Evolutionary conservation across 192 early-diverging fungal species (phyloP).

Genomic region (Coemansia erecta): DNA sequence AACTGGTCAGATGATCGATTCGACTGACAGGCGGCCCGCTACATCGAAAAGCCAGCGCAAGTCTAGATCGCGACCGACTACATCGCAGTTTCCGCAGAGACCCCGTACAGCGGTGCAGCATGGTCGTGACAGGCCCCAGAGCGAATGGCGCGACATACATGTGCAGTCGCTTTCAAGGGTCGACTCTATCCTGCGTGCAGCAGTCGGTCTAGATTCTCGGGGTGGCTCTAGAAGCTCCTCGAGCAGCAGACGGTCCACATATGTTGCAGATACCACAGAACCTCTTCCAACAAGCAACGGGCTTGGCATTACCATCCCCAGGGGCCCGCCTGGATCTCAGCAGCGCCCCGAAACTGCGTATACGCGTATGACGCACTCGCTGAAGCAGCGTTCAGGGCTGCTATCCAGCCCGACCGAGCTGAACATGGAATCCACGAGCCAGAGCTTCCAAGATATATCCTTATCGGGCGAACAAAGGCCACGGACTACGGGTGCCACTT

Average conservation of each 20-base stretch:
- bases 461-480: neutral
- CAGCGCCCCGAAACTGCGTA: constrained; percentile 6
- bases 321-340: neutral
- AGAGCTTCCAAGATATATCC: neutral
- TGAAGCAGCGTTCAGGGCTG: neutral
- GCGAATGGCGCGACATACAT: constrained; percentile 52
- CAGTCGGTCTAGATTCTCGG: constrained; percentile 24
- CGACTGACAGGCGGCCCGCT: neutral
- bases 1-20: neutral
- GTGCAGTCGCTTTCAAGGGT: constrained; percentile 48
- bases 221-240: neutral
- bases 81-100: constrained; percentile 11
- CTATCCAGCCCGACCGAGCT: neutral
- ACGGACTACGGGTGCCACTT: neutral
- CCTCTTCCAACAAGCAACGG: constrained; percentile 14
- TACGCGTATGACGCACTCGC: neutral
- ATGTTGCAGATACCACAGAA: neutral
- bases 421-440: neutral
- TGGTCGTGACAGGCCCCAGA: constrained; percentile 9
- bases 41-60: constrained; percentile 1
- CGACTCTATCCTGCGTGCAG: constrained; percentile 51
- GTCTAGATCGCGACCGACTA: constrained; percentile 4
- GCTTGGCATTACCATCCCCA: constrained; percentile 29
- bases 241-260: constrained; percentile 15
- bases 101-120: constrained; percentile 25